Evolutionary conservation across 371 early-diverging fungal genomes (phyloP).

Genomic region (Mucor plumbeus): DNA sequence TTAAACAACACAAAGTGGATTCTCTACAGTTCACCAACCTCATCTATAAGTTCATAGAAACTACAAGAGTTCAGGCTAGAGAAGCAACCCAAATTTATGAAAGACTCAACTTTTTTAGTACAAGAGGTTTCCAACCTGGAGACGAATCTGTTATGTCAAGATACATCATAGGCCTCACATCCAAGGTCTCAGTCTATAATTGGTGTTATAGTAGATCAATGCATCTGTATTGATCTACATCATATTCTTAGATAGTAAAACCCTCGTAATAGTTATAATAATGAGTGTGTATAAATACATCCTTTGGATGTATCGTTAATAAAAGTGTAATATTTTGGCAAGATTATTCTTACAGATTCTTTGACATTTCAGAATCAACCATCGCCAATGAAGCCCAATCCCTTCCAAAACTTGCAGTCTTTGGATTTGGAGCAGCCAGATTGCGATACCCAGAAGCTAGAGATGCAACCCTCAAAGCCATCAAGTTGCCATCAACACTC

Average conservation of each 20-base stretch:
- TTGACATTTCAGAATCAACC: not conserved
- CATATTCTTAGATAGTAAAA: no score
- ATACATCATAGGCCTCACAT: no score
- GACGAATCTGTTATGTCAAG: no score
- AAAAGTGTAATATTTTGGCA: no score
- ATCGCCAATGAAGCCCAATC: no score
- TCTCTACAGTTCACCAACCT: not conserved
- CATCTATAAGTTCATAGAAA: conserved; percentile 16
- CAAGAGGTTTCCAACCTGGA: not conserved
- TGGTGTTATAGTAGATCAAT: no score
- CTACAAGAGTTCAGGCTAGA: conserved; percentile 9
- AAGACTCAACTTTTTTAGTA: not conserved
- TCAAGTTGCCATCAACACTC: conserved; percentile 5
- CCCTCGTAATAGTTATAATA: no score
- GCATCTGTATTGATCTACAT: no score
- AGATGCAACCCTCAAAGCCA: conserved; percentile 3
- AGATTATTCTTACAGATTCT: no score
- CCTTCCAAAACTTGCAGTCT: conserved; percentile 8
- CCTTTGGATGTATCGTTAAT: no score
- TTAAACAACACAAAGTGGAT: conserved; percentile 9
- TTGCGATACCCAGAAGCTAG: conserved; percentile 11
- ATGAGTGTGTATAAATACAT: no score
- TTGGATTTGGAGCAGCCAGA: conserved; percentile 16
- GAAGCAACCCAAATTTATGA: conserved; percentile 9
- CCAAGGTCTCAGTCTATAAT: no score